Conservation (phyloP, 495 filamentous ascomycete species). For the Neurospora tetrasperma region DNA sequence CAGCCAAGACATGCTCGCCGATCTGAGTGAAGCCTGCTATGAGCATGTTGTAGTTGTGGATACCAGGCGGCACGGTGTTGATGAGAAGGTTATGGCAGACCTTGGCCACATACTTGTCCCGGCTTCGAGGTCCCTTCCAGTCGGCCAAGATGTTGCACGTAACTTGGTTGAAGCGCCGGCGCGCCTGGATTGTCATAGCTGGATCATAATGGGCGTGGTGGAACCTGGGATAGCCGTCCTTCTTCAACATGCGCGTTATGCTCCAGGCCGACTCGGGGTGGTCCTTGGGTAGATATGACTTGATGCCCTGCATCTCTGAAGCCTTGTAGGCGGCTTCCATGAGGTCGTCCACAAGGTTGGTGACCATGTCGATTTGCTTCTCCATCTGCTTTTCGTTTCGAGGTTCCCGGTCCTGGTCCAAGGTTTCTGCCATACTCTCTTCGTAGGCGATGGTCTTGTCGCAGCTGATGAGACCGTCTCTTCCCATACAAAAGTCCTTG, state of each 20-base stretch:
- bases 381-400: slow-evolving; percentile 5
- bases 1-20: slow-evolving; percentile 38
- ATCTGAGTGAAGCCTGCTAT: slow-evolving; percentile 47
- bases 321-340: slow-evolving; percentile 12
- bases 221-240: slow-evolving; percentile 29
- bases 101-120: slow-evolving; percentile 35
- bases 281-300: background rate
- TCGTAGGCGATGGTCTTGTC: slow-evolving; percentile 9
- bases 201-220: slow-evolving; percentile 14
- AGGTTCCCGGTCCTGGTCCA: slow-evolving; percentile 6
- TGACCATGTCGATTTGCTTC: slow-evolving; percentile 8
- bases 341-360: slow-evolving; percentile 17
- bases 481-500: background rate
- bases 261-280: slow-evolving; percentile 23
- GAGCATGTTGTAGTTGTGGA: slow-evolving; percentile 57
- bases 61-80: slow-evolving; percentile 43
- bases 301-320: slow-evolving; percentile 7
- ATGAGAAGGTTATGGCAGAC: slow-evolving; percentile 60
- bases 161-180: slow-evolving; percentile 22
- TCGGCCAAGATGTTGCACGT: slow-evolving; percentile 25
- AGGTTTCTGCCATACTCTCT: background rate
- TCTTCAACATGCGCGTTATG: slow-evolving; percentile 19
- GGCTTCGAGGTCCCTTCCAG: slow-evolving; percentile 8
- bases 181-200: slow-evolving; percentile 4
- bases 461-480: slow-evolving; percentile 2